Evolutionary conservation across 148 eudicot genomes (phyloP).

Genomic region (Amaranthus cruentus): DNA sequence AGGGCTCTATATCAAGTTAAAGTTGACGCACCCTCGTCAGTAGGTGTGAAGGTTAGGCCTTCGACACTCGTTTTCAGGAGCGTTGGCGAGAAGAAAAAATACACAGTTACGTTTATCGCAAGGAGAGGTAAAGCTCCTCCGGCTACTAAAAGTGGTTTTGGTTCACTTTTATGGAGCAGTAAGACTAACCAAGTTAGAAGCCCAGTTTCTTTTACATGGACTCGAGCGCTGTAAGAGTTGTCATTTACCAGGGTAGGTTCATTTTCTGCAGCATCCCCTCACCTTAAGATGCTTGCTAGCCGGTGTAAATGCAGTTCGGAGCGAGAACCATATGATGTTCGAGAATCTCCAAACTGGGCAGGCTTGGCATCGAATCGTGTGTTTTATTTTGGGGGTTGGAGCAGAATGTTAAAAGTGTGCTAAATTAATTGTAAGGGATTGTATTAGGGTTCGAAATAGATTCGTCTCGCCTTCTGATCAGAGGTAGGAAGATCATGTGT

Average conservation of each 20-base stretch:
- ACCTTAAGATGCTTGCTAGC: slow-evolving; percentile 12
- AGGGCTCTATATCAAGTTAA: slow-evolving; percentile 43
- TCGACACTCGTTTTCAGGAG: slow-evolving; percentile 48
- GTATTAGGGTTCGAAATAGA: slow-evolving; percentile 19
- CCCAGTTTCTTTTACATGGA: slow-evolving; percentile 75
- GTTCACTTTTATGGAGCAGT: slow-evolving; percentile 66
- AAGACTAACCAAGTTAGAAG: slow-evolving; percentile 53
- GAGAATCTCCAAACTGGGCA: background rate
- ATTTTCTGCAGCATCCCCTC: slow-evolving; percentile 5
- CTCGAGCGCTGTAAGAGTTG: slow-evolving; percentile 17
- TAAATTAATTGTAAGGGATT: background rate
- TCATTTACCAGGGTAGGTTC: slow-evolving; percentile 5
- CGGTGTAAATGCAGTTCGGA: slow-evolving; percentile 7
- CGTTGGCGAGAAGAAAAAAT: slow-evolving; percentile 65
- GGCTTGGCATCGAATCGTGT: slow-evolving; percentile 1
- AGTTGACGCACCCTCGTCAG: slow-evolving; percentile 43
- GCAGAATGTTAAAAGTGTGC: too few relatives aligned
- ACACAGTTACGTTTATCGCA: slow-evolving; percentile 65
- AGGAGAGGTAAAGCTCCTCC: slow-evolving; percentile 40
- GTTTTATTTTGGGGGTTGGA: background rate
- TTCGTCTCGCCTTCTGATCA: background rate
- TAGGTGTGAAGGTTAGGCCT: slow-evolving; percentile 62
- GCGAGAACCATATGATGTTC: slow-evolving; percentile 14
- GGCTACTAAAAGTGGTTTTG: slow-evolving; percentile 38
- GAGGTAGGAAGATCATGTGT: background rate